Conservation (phyloP, 1,284 basidiomycete genomes). For the Farysia itapuensis region DNA sequence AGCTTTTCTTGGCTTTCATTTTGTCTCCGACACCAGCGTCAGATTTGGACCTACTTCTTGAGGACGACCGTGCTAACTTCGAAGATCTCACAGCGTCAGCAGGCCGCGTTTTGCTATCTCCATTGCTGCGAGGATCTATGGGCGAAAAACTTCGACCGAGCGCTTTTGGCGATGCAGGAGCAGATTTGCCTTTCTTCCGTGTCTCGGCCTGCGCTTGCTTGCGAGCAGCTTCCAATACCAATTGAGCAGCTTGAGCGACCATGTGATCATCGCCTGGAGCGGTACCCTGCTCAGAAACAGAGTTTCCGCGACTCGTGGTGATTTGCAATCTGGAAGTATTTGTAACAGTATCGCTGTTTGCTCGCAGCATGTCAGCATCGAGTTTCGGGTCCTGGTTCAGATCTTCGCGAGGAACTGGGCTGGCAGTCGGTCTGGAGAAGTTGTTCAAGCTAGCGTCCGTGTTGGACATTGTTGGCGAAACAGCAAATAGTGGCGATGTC, state of each 20-base stretch:
- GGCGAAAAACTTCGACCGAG: slow-evolving; percentile 12
- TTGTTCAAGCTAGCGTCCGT: no score
- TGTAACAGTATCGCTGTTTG: no score
- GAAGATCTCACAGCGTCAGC: neutral
- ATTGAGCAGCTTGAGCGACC: slow-evolving; percentile 35
- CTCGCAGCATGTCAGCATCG: no score
- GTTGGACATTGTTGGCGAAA: no score
- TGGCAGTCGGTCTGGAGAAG: neutral
- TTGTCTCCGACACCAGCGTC: slow-evolving; percentile 16
- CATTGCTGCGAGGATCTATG: neutral
- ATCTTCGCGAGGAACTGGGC: neutral
- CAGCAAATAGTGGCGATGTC: no score
- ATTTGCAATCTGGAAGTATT: no score
- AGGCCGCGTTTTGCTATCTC: neutral
- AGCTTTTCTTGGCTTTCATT: slow-evolving; percentile 27
- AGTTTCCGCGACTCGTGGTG: slow-evolving; percentile 8
- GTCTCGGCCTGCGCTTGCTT: slow-evolving; percentile 33
- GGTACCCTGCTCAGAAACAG: slow-evolving; percentile 7
- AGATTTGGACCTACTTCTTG: slow-evolving; percentile 35
- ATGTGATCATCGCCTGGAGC: slow-evolving; percentile 19
- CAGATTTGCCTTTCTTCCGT: slow-evolving; percentile 26
- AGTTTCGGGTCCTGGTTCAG: neutral
- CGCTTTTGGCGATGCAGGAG: slow-evolving; percentile 30
- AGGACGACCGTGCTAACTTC: slow-evolving; percentile 3
- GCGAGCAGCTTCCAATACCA: slow-evolving; percentile 40